A percentile compares a stretch with the other conserved stretches of the same genome.
phyloP scores from a whole-genome alignment of 768 basidiomycete species.

The Amanita jacksonii region DNA sequence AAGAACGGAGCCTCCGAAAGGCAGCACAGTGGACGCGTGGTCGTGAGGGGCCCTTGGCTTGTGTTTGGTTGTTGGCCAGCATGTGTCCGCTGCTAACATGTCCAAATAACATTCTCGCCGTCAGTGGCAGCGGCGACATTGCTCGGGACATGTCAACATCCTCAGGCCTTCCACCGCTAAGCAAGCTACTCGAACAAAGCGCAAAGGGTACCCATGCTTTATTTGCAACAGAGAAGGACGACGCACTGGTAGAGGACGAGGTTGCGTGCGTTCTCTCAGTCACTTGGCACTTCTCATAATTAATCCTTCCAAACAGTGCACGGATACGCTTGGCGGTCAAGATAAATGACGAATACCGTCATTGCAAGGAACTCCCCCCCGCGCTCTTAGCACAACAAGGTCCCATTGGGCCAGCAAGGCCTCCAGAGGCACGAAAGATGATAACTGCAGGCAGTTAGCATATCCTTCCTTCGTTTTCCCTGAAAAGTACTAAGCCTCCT shows the following conservation, averaged over 20 bases:
- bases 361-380: constrained; percentile 78
- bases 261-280: constrained; percentile 39
- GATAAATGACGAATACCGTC: constrained; percentile 82
- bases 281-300: background rate
- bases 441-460: constrained; percentile 63
- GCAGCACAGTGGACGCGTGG: constrained; percentile 8
- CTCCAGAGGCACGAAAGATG: constrained; percentile 52
- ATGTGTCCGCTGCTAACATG: constrained; percentile 10
- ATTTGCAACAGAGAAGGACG: constrained; percentile 58
- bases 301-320: constrained; percentile 33
- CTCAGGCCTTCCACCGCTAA: constrained; percentile 53
- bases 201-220: constrained; percentile 68
- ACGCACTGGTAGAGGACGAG: constrained; percentile 55
- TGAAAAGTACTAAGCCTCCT: constrained; percentile 4
- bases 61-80: background rate
- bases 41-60: background rate
- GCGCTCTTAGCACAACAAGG: constrained; percentile 76
- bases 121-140: constrained; percentile 13
- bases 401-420: constrained; percentile 70
- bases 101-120: constrained; percentile 15
- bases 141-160: constrained; percentile 21
- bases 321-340: constrained; percentile 72
- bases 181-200: constrained; percentile 49
- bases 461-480: constrained; percentile 12
- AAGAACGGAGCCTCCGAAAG: constrained; percentile 2